Evolutionary conservation across 129 eudicot genomes (phyloP), one percentile per base, ranked within the genome.

Genomic region (Centaurea solstitialis): DNA sequence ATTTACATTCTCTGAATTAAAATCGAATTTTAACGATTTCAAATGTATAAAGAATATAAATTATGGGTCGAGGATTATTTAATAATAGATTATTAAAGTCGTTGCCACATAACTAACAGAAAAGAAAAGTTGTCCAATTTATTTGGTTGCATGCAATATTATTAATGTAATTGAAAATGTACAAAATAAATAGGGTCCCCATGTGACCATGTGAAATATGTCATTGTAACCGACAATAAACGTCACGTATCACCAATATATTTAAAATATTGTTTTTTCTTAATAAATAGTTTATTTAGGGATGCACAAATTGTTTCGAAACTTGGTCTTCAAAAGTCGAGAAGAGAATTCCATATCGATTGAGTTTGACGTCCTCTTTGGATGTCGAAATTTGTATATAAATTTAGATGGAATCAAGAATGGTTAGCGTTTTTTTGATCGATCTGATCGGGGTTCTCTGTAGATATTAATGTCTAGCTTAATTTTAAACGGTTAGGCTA

Each of bases 171-270:
- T 70, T 53, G 73, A 40, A 65, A 76, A 40, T n/a, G 3, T 18
- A 9, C 15, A 61, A 38, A 26, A 68, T 53, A 35, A 12, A 37
- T 35, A 9, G 41, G 77, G 76, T 38, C 83, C 83, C 83, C 83
- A 79, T 70, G 83, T 71, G 83, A 38, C 24, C 81, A 78, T 78
- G 81, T 68, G 81, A 45, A 47, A 37, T 57, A 70, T 71, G 83
- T 57, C 77, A 70, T 9, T 70, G 57, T 33, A 79, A 9, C 83
- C 83, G 71, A 79, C 77, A 79, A 70, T 53, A 79, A 50, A 69
- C 68, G 43, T 41, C 43, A 40, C 69, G 35, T 64, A 68, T 78
- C 50, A 78, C 74, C 75, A n/a, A 57, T 57, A 33, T 57, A 57
- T 53, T 15, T 53, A 3, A 47, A 47, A 53, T 53, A 53, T 15